Base-by-base conservation (phyloP, 805 yeast species). In the Lachancea waltii region DNA sequence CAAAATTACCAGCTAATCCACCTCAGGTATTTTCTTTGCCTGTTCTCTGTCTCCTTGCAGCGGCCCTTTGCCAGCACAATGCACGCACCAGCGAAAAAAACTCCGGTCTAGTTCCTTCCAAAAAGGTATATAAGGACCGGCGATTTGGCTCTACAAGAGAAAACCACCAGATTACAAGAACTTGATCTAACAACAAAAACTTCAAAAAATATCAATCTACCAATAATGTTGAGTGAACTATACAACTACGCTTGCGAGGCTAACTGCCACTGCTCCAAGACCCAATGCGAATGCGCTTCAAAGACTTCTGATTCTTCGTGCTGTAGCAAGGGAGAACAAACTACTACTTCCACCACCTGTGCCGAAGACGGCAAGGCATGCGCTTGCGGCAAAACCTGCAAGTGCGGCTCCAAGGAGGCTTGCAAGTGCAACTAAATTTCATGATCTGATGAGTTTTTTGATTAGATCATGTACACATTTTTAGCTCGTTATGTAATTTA, bases 371-470 rank as follows among this genome's bases (percentile, higher is more conserved):
- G n/a, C 35, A 30, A 21, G 30, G 18, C 22, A 14, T 36, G 40
- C 22, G 31, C 24, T 3, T 36, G 40, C 16, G 35, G 31, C 11
- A 18, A 32, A n/a, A 15, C 33, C 15, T 36, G 44, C 30, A 36
- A 36, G 40, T 32, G 41, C 33, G 41, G 41, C 11, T 37, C 34
- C 33, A 37, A 37, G 21, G 35, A 26, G n/a, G 36, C 17, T 19
- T 32, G 41, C 33, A 25, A 26, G 23, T 35, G 38, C 23, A n/a
- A 16, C 23, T 25, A 34, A n/a, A n/a, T n/a, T n/a, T n/a, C n/a
- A n/a, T n/a, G n/a, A n/a, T n/a, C n/a, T n/a, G n/a, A n/a, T n/a
- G n/a, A n/a, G n/a, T n/a, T n/a, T n/a, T n/a, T n/a, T n/a, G n/a
- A n/a, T n/a, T n/a, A n/a, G n/a, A n/a, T n/a, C n/a, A n/a, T n/a